Percentiles rank a stretch among this genome's conserved stretches.
These are phyloP conservation scores for Gaeumannomyces sp. DNA, from an alignment of 2,329 filamentous ascomycete genomes.

Conservation along the genomic window DNA sequence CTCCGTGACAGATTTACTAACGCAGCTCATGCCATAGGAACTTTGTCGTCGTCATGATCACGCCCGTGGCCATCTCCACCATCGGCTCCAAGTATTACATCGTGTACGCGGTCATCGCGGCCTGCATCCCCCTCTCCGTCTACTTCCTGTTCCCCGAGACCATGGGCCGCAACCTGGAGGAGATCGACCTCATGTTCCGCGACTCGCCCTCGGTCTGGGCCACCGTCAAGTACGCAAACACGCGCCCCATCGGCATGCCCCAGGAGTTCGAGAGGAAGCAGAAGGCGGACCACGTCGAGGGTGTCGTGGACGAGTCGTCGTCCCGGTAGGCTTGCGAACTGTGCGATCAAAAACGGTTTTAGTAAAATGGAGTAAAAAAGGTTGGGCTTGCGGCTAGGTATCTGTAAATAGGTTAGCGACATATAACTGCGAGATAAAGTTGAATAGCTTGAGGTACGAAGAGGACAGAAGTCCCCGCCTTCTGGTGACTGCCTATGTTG, in stretches of 20 bases:
- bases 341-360: background rate
- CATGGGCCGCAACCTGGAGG: conserved; percentile 15
- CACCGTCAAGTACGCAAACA: conserved; percentile 10
- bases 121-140: conserved; percentile 23
- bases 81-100: conserved; percentile 46
- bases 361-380: background rate
- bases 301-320: background rate
- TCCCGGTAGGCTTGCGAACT: background rate
- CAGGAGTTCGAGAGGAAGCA: conserved; percentile 51
- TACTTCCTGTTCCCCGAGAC: conserved; percentile 27
- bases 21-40: conserved; percentile 22
- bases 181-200: conserved; percentile 15
- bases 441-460: no score
- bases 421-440: background rate
- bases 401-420: background rate
- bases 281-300: conserved; percentile 47
- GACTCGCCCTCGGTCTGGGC: conserved; percentile 30
- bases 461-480: no score
- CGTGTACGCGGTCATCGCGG: conserved; percentile 27
- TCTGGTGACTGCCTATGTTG: no score
- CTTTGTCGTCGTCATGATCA: conserved; percentile 38
- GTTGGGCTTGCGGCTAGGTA: background rate
- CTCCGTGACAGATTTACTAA: background rate
- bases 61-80: conserved; percentile 38
- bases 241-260: conserved; percentile 14